Percentiles rank a stretch among this genome's conserved stretches.
These are phyloP conservation scores for Platanthera guangdongensis DNA, from an alignment of 106 monocot species.

Conservation along the genomic window DNA sequence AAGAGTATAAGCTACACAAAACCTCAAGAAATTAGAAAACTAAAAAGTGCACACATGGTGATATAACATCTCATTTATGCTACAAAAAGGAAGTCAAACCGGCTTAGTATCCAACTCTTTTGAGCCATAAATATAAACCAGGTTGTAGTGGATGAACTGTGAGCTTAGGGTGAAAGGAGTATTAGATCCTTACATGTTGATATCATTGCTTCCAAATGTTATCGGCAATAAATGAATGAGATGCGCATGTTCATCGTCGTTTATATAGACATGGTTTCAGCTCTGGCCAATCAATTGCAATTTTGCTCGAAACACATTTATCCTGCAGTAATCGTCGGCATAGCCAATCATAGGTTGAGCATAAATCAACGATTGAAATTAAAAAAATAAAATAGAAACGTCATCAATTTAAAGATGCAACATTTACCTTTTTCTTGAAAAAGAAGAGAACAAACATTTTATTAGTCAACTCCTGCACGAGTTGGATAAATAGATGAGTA, in stretches of 20 bases:
- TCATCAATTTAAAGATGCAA: background rate
- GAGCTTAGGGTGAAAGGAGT: too few species aligned
- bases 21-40: too few species aligned
- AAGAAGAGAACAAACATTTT: conserved; percentile 75
- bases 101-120: too few species aligned
- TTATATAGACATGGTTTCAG: conserved; percentile 96
- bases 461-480: conserved; percentile 44
- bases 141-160: too few species aligned
- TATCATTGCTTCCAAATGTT: too few species aligned
- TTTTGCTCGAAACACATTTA: conserved; percentile 11
- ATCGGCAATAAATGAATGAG: too few species aligned
- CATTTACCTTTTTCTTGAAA: conserved; percentile 49
- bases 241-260: conserved; percentile 28
- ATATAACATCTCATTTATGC: too few species aligned
- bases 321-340: conserved; percentile 28
- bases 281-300: conserved; percentile 69
- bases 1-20: too few species aligned
- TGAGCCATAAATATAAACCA: too few species aligned
- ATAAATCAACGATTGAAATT: background rate
- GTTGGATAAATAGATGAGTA: background rate
- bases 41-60: too few species aligned
- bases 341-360: background rate
- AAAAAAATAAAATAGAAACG: background rate
- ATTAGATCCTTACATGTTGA: too few species aligned
- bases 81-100: too few species aligned